Conservation (phyloP, 768 basidiomycete genomes). For the Coprinopsis marcescibilis region DNA sequence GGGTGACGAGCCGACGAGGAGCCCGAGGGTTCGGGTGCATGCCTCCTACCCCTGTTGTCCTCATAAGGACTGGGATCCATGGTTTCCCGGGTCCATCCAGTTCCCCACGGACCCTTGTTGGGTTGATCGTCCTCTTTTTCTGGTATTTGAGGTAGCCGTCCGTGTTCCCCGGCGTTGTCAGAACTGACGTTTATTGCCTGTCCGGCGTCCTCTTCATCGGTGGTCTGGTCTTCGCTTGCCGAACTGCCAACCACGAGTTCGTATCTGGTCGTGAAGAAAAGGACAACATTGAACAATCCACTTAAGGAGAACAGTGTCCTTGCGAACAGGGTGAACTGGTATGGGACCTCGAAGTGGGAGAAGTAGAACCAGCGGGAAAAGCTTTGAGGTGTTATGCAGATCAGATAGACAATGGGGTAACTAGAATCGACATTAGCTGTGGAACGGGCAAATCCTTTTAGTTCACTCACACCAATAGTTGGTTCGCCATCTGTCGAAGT, state of each 20-base stretch:
- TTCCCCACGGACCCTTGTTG: no score
- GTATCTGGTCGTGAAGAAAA: slow-evolving; percentile 10
- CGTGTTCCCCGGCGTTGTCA: no score
- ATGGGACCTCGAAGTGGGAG: background rate
- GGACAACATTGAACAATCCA: slow-evolving; percentile 10
- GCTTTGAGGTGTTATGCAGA: slow-evolving; percentile 6
- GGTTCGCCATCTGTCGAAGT: background rate
- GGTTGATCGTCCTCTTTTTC: no score
- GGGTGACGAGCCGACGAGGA: background rate
- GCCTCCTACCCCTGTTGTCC: no score
- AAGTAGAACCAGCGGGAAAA: slow-evolving; percentile 6
- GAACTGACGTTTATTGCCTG: no score
- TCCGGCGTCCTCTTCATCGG: background rate
- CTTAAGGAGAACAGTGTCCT: slow-evolving; percentile 3
- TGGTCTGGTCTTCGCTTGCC: background rate
- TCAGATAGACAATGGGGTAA: slow-evolving; percentile 10
- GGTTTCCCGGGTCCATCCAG: no score
- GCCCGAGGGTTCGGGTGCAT: background rate
- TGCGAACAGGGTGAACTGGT: slow-evolving; percentile 1
- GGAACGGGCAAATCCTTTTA: no score
- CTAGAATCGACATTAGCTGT: slow-evolving; percentile 1
- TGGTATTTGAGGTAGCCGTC: no score
- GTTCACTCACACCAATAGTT: slow-evolving; percentile 4
- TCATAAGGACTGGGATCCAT: no score
- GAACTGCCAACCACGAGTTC: background rate